Conservation (phyloP, 2,329 filamentous ascomycete genomes). For the Scolecobasidium constrictum region DNA sequence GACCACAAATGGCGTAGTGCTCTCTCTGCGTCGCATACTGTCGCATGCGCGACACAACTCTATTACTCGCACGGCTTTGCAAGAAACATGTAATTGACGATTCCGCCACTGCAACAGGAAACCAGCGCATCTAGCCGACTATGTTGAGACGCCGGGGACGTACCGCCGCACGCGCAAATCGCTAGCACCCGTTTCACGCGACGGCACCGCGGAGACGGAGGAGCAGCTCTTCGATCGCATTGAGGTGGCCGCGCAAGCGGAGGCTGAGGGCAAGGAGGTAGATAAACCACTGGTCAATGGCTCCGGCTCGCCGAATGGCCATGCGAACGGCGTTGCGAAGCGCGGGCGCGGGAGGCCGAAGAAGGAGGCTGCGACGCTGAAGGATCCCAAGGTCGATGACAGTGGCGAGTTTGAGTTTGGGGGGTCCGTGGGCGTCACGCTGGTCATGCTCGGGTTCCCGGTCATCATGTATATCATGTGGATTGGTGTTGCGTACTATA, state of each 20-base stretch:
- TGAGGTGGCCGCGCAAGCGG: slow-evolving; percentile 4
- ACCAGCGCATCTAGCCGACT: slow-evolving; percentile 31
- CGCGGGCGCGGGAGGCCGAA: slow-evolving; percentile 7
- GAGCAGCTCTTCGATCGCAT: neutral
- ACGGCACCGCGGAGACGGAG: neutral
- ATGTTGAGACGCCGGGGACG: slow-evolving; percentile 38
- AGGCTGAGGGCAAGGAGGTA: slow-evolving; percentile 4
- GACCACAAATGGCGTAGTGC: no score
- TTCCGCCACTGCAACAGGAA: slow-evolving; percentile 16
- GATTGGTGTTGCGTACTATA: slow-evolving; percentile 88
- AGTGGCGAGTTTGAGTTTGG: slow-evolving; percentile 68
- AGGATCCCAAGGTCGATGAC: slow-evolving; percentile 26
- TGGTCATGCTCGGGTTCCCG: slow-evolving; percentile 92
- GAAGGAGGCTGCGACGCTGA: slow-evolving; percentile 20
- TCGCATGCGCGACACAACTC: no score
- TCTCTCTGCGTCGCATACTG: no score
- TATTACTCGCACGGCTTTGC: no score
- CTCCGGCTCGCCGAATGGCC: slow-evolving; percentile 11
- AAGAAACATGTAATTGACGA: no score
- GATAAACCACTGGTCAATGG: neutral
- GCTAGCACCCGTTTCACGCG: slow-evolving; percentile 9
- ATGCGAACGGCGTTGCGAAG: slow-evolving; percentile 9
- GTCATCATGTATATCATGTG: slow-evolving; percentile 98
- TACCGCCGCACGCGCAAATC: slow-evolving; percentile 34
- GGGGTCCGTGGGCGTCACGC: slow-evolving; percentile 64